Evolutionary conservation across 306 rosid species (phyloP), one percentile per base, ranked within the genome.

Genomic region (Rubus parviflorus): DNA sequence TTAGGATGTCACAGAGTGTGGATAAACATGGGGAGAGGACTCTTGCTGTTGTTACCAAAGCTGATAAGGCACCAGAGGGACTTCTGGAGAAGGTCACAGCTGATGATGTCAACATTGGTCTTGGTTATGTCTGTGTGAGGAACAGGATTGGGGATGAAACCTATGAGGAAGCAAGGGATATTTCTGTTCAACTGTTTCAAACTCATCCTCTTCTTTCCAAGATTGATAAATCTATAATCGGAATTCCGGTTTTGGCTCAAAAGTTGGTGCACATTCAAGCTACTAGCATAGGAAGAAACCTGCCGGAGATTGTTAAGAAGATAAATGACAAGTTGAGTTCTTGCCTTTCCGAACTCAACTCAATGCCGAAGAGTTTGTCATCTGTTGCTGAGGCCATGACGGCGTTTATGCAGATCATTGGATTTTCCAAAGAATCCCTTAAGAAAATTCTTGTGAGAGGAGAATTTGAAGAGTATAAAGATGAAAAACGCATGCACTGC

Each of bases 251-350:
- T 65, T 40, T 65, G 5, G 70, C 70, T 0, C 48, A 65, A 1
- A 65, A 8, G 23, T 40, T 65, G 23, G 70, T 65, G 14, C 70
- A 64, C 2, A 64, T 64, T 37, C 69, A 64, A 64, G 69, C 69
- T 15, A 13, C n/a, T 15, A 64, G 69, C 70, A 63, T 63, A 13
- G 68, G 45, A 15, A 70, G 74, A 8, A 37, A 70, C 16, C 49
- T 49, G n/a, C 61, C 45, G 1, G 61, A 70, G 8, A 70, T 70
- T 23, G 40, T 6, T 25, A 25, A 25, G 37, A 60, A 23, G 65
- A 60, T 60, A 16, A 7, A 60, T 25, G 40, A 12, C 41, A 23
- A 60, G 65, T 16, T 60, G 17, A 11, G 19, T 11, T 23, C 2
- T 12, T 23, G 7, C 17, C 17, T 60, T 15, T 60, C 35, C 2